Percentiles rank a stretch among this genome's conserved stretches.
Conservation (phyloP, 2,329 filamentous ascomycete species). For the Dactylellina leptospora region DNA sequence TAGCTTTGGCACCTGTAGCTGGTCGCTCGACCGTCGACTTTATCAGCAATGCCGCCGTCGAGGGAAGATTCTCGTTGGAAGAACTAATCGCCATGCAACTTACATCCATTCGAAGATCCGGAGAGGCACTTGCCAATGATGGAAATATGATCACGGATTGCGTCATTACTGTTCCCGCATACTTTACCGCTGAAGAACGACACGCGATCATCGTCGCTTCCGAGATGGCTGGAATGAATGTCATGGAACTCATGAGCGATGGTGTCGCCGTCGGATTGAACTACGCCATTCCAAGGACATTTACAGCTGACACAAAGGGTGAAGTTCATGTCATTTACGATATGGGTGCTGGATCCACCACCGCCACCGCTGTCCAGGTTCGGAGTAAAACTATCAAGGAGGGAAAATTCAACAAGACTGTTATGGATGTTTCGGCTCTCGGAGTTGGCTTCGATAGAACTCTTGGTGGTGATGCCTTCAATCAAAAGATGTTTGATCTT, state of each 20-base stretch:
- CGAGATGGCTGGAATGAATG: conserved; percentile 84
- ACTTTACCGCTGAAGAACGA: conserved; percentile 90
- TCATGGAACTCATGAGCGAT: conserved; percentile 85
- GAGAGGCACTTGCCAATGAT: conserved; percentile 80
- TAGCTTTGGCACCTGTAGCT: conserved; percentile 61
- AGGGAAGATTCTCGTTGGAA: conserved; percentile 76
- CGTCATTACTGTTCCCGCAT: conserved; percentile 88
- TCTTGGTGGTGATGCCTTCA: conserved; percentile 88
- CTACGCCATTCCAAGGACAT: conserved; percentile 90
- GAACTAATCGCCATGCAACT: conserved; percentile 96
- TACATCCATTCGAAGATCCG: conserved; percentile 88
- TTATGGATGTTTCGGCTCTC: conserved; percentile 91
- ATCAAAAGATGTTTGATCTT: conserved; percentile 85
- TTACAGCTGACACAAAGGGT: conserved; percentile 72
- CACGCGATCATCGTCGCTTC: conserved; percentile 84
- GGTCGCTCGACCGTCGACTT: conserved; percentile 78
- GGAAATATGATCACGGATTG: conserved; percentile 77
- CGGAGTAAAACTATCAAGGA: conserved; percentile 91
- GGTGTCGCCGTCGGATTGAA: conserved; percentile 92
- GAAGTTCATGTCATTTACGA: conserved; percentile 95
- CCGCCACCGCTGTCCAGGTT: conserved; percentile 87
- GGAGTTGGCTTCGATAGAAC: conserved; percentile 88
- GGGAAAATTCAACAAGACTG: conserved; percentile 92
- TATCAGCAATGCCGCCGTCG: conserved; percentile 71
- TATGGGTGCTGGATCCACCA: conserved; percentile 95